phyloP scores from a whole-genome alignment of 768 basidiomycete species.

The Collybia sp. region DNA sequence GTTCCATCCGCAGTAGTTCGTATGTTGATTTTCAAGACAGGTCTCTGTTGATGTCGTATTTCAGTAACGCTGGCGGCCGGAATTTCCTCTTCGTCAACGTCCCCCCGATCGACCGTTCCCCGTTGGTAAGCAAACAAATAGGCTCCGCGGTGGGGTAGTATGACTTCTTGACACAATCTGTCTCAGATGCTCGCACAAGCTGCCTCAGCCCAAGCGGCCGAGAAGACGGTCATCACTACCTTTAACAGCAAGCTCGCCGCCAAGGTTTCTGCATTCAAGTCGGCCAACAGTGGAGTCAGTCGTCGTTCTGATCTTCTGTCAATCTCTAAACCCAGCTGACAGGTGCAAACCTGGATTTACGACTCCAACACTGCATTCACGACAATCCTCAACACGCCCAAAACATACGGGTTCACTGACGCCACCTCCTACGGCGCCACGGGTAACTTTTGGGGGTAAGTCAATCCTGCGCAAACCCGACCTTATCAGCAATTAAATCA shows the following conservation, averaged over 20 bases:
- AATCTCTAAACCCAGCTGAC: neutral
- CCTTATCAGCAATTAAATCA: neutral
- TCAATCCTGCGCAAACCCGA: neutral
- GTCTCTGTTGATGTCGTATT: neutral
- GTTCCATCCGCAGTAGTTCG: constrained; percentile 25
- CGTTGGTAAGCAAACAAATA: constrained; percentile 23
- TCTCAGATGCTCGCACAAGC: constrained; percentile 44
- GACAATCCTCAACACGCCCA: constrained; percentile 42
- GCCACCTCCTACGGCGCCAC: constrained; percentile 38
- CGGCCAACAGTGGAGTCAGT: constrained; percentile 41
- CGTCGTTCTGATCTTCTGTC: neutral
- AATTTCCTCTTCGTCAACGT: constrained; percentile 47
- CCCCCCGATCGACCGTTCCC: constrained; percentile 37
- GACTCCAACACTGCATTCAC: constrained; percentile 47
- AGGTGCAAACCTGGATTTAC: constrained; percentile 47
- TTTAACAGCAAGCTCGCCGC: constrained; percentile 48
- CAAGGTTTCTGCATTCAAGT: constrained; percentile 34
- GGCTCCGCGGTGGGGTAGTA: too few species aligned
- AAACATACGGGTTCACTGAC: constrained; percentile 52
- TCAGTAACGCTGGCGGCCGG: constrained; percentile 48
- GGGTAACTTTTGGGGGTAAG: constrained; percentile 52
- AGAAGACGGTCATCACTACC: constrained; percentile 41
- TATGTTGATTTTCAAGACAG: constrained; percentile 2
- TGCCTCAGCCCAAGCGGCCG: constrained; percentile 30
- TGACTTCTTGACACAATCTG: too few species aligned